A percentile compares a stretch with the other conserved stretches of the same genome.
phyloP scores from a whole-genome alignment of 257 asterid genomes.

The Ligustrum vulgare region DNA sequence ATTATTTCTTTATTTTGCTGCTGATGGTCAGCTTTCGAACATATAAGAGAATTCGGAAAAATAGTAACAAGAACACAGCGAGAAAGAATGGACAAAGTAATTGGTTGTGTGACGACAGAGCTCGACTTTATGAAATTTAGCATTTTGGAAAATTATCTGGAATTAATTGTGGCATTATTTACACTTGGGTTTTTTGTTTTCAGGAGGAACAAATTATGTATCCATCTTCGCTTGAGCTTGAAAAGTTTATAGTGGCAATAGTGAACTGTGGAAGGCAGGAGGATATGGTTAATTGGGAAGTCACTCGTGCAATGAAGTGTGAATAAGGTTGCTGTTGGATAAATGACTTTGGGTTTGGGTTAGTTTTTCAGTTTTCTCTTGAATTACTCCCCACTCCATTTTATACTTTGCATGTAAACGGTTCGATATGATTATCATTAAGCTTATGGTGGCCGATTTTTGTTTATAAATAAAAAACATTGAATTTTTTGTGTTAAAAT shows the following conservation, averaged over 20 bases:
- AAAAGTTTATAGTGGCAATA: conserved; percentile 61
- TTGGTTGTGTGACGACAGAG: not conserved
- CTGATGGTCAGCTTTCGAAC: not conserved
- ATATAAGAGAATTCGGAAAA: not conserved
- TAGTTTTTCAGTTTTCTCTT: no score
- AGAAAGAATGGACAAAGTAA: not conserved
- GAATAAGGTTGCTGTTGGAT: conserved; percentile 16
- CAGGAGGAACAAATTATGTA: conserved; percentile 95
- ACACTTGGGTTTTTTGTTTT: conserved; percentile 4
- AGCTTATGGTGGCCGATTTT: no score
- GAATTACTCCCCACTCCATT: no score
- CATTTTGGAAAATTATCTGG: not conserved
- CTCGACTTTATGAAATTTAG: not conserved
- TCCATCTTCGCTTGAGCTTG: conserved; percentile 72
- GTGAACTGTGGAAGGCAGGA: conserved; percentile 49
- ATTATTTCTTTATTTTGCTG: no score
- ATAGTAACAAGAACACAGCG: not conserved
- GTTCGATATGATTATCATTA: no score
- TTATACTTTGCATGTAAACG: no score
- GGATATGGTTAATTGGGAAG: conserved; percentile 61
- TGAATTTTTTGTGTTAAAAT: no score
- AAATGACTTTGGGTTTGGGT: no score
- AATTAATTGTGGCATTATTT: not conserved
- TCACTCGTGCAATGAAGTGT: conserved; percentile 69
- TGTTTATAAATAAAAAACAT: no score